phyloP scores from a whole-genome alignment of 176 grass and related monocot genomes.

The Oryza rufipogon region DNA sequence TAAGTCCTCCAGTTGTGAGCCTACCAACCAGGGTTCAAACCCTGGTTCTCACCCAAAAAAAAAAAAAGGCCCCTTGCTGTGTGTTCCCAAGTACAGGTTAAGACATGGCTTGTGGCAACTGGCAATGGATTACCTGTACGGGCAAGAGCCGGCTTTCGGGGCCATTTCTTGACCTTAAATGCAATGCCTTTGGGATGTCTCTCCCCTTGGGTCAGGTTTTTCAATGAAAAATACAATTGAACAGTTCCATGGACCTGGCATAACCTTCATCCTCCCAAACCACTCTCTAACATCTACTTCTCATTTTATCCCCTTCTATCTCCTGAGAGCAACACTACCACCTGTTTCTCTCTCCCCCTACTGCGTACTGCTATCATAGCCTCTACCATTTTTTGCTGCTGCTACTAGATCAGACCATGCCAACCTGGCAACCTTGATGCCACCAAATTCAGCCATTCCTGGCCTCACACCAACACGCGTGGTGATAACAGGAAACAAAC shows the following conservation, averaged over 20 bases:
- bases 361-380: background rate
- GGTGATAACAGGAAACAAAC: background rate
- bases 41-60: too few relatives aligned
- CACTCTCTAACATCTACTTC: background rate
- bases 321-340: background rate
- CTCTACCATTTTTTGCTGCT: background rate
- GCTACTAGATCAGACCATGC: background rate
- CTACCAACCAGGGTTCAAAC: too few relatives aligned
- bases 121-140: too few relatives aligned
- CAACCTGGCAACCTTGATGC: background rate
- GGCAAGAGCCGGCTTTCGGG: too few relatives aligned
- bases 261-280: background rate
- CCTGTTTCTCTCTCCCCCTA: background rate
- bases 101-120: too few relatives aligned
- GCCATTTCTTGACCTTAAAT: too few relatives aligned
- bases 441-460: background rate
- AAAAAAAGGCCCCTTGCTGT: too few relatives aligned
- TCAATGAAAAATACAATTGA: background rate
- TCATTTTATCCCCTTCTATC: background rate
- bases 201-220: too few relatives aligned
- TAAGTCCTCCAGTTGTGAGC: too few relatives aligned
- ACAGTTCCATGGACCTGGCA: background rate
- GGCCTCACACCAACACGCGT: background rate
- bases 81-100: too few relatives aligned
- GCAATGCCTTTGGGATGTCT: too few relatives aligned